Base-by-base conservation (phyloP, 345 rosid genomes). In the Citrus reticulata region DNA sequence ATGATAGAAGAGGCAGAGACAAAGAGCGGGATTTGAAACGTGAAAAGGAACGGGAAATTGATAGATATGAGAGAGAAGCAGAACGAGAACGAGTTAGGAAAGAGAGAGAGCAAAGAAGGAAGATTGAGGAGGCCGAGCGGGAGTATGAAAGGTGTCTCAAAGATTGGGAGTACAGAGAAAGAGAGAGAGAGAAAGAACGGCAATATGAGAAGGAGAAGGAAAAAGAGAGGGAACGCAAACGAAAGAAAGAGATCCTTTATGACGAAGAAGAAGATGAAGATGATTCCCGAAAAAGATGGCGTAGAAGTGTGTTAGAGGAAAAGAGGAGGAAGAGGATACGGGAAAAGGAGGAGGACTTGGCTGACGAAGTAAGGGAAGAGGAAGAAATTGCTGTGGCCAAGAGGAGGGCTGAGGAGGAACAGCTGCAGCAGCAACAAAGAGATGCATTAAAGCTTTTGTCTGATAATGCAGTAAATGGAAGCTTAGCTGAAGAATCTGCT, bases 151-250 rank as follows among this genome's bases (percentile, higher is more conserved):
- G 88, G 80, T 91, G 92, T 63, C 94, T 96, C 70, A 93, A 91
- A 88, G 98, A 93, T 63, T 96, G 97, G 99, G 99, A 94, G 81
- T 91, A 91, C 70, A 90, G 97, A 78, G 99, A 94, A 78, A 93
- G 95, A 81, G 97, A 94, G 64, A 96, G 83, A 81, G 99, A 96
- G 84, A 94, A 93, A 81, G 93, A 91, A 77, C 88, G 97, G 70
- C 99, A 93, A 80, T 89, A 93, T 81, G 99, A 96, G 88, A 93
- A 88, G 87, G 98, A 94, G 82, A 93, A 84, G 81, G 99, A 92
- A 74, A 96, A 89, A 87, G 99, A 94, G 62, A 91, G 89, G 86
- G 98, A 94, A 64, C 98, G 89, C 73, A 94, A 96, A 76, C 86
- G 98, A 77, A 93, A 88, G 84, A 93, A 90, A 81, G 98, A 94